Evolutionary conservation across 495 filamentous ascomycete species (phyloP), one percentile per base, ranked within the genome.

Genomic region (Aspergillus leporis): DNA sequence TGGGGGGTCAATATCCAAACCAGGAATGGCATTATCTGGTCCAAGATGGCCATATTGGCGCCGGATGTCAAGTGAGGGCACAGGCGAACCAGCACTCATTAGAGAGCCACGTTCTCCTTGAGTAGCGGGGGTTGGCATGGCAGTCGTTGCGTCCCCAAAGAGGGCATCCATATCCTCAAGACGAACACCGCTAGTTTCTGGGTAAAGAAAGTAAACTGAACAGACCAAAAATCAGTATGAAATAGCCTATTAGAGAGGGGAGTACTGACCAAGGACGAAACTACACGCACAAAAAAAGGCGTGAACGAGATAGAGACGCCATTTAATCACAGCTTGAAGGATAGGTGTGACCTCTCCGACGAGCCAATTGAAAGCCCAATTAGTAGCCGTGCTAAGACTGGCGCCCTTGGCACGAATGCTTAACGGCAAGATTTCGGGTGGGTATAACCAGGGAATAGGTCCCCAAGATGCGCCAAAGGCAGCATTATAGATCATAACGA

Each of bases 391-490:
- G 58, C 94, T 98, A 64, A 98, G 77, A 78, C 93, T 97, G 50
- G 94, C 95, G 59, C 94, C 94, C 77, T 98, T 98, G 19, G 94
- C 96, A 56, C 94, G 87, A 66, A 98, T 97, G 74, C 95, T 98
- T 60, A 98, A 80, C 1, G 94, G 94, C 51, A 98, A 77, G 68
- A 98, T 98, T 80, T 98, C 94, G 8, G 94, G 94, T 4, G 95
- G 94, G 69, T 98, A 98, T 12, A 98, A 82, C 94, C 94, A 98
- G 0, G 94, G 94, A 53, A 98, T 93, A 4, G 94, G 94, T 31
- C 94, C 94, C 95, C 95, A 98, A n/a, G 93, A 97, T 58, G 92
- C 94, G 30, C 94, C 94, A 68, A 98, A 98, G 18, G 95, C 89
- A 14, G 94, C 94, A 69, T 98, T 98, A 76, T 98, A 98, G 49